A percentile compares a stretch with the other conserved stretches of the same genome.
Conservation (phyloP, 495 filamentous ascomycete species). For the Penicillium tannophilum region DNA sequence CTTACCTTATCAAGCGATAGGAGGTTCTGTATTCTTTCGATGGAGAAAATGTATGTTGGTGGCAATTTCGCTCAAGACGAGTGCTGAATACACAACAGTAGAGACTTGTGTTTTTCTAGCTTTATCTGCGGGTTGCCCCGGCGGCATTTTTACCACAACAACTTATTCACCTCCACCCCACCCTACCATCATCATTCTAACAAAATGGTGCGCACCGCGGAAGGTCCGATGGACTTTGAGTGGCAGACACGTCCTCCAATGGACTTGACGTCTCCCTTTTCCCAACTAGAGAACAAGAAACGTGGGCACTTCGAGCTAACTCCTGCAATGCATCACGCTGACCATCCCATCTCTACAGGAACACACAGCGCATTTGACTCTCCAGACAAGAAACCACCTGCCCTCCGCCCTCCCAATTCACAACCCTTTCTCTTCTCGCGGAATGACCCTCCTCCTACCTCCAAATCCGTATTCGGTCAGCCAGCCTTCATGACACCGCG, state of each 20-base stretch:
- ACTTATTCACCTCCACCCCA: conserved; percentile 26
- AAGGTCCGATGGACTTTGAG: conserved; percentile 72
- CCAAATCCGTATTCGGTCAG: conserved; percentile 58
- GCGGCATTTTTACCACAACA: conserved; percentile 34
- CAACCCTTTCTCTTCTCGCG: conserved; percentile 50
- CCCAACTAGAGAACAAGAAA: conserved; percentile 53
- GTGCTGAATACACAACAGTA: too few species aligned
- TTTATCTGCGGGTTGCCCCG: conserved; percentile 23
- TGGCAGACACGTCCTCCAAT: conserved; percentile 60
- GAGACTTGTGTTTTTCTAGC: background rate
- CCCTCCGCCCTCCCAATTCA: conserved; percentile 51
- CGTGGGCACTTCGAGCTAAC: conserved; percentile 38
- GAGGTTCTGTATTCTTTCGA: too few species aligned
- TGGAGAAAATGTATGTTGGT: too few species aligned
- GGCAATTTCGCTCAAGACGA: too few species aligned
- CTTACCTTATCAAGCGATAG: too few species aligned
- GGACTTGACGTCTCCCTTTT: conserved; percentile 61
- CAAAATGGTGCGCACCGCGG: conserved; percentile 48
- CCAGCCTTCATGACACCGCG: conserved; percentile 79
- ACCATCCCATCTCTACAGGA: conserved; percentile 34
- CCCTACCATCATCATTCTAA: conserved; percentile 16
- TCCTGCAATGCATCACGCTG: background rate
- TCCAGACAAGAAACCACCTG: conserved; percentile 50
- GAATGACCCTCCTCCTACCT: conserved; percentile 17
- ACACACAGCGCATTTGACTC: conserved; percentile 54